phyloP scores from a whole-genome alignment of 495 filamentous ascomycete species.

The Neurospora sp. region DNA sequence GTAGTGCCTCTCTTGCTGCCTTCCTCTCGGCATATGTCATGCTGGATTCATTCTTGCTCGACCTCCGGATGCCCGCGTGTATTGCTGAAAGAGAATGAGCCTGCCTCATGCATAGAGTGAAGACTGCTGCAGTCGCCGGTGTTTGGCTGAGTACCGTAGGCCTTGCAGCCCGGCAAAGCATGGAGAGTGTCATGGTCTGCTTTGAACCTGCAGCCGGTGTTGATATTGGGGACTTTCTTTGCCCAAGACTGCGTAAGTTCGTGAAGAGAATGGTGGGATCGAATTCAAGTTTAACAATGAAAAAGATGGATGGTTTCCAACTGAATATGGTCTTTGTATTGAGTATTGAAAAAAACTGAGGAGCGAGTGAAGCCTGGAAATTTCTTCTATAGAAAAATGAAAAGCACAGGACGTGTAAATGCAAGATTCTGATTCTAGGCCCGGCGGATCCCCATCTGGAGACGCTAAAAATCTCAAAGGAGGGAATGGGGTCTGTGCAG shows the following conservation, averaged over 20 bases:
- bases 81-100: constrained; percentile 21
- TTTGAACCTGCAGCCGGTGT: neutral
- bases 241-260: neutral
- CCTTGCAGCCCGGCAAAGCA: constrained; percentile 13
- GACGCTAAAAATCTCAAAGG: neutral
- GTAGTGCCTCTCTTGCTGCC: constrained; percentile 9
- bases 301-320: neutral
- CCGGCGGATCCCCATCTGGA: neutral
- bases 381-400: neutral
- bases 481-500: neutral
- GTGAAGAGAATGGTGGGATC: neutral
- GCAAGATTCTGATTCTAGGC: neutral
- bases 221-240: neutral
- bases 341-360: neutral
- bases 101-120: constrained; percentile 1
- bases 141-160: constrained; percentile 1
- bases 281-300: neutral
- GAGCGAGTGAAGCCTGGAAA: neutral
- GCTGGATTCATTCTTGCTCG: constrained; percentile 5
- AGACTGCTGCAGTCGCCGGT: constrained; percentile 2
- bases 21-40: constrained; percentile 19
- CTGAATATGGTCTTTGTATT: neutral
- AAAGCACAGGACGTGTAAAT: neutral
- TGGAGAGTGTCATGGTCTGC: constrained; percentile 12
- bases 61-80: constrained; percentile 16